These are phyloP conservation scores for Hypoxylon cercidicola DNA, from an alignment of 495 filamentous ascomycete species.

Conservation along the genomic window DNA sequence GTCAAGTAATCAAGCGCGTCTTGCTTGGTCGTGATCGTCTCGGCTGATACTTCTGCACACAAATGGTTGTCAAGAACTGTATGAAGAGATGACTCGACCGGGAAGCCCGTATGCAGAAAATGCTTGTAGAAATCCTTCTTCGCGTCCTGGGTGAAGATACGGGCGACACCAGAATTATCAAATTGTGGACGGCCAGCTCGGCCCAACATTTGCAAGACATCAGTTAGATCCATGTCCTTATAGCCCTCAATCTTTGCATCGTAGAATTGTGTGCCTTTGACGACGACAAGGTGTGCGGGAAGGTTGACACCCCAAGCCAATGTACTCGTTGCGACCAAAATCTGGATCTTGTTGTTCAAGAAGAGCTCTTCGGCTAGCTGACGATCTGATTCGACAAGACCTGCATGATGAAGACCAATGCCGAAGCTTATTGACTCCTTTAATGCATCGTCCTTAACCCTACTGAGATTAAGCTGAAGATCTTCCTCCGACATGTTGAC, in stretches of 20 bases:
- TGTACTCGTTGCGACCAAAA: constrained; percentile 95
- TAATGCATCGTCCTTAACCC: constrained; percentile 92
- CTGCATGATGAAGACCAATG: constrained; percentile 96
- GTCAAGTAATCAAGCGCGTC: constrained; percentile 98
- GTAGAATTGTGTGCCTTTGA: constrained; percentile 98
- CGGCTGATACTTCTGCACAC: constrained; percentile 92
- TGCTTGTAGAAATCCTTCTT: constrained; percentile 99
- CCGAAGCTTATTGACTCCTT: constrained; percentile 94
- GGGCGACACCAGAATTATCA: constrained; percentile 91
- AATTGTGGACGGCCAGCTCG: constrained; percentile 97
- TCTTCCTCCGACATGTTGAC: constrained; percentile 95
- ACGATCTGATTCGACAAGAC: constrained; percentile 92
- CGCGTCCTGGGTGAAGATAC: constrained; percentile 95
- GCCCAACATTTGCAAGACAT: constrained; percentile 98
- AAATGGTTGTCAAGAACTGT: constrained; percentile 97
- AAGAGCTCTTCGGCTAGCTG: constrained; percentile 94
- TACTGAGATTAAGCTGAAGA: constrained; percentile 78
- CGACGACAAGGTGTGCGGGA: constrained; percentile 94
- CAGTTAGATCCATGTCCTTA: constrained; percentile 98
- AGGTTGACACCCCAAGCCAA: constrained; percentile 99
- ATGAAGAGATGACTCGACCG: constrained; percentile 94
- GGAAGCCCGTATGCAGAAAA: constrained; percentile 97
- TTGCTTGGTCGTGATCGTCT: constrained; percentile 91
- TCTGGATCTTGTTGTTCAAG: constrained; percentile 97
- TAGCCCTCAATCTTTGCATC: constrained; percentile 98